Conservation (phyloP, 805 yeast species). For the Pichia manshurica region DNA sequence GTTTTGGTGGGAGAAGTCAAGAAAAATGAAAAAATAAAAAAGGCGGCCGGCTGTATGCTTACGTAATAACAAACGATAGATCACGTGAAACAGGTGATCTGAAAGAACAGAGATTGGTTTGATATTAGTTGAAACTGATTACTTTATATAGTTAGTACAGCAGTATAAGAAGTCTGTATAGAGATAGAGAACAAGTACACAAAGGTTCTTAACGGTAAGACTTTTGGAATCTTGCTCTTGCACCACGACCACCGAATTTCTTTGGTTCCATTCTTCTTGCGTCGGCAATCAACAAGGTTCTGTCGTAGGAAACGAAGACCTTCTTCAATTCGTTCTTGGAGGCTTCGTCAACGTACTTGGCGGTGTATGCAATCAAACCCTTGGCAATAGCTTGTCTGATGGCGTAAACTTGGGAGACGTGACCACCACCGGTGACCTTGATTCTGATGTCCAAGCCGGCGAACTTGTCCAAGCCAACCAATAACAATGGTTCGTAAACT, state of each 20-base stretch:
- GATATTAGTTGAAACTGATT: neutral
- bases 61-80: no score
- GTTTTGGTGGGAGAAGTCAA: neutral
- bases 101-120: neutral
- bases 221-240: constrained; percentile 99
- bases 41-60: no score
- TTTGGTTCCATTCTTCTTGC: constrained; percentile 99
- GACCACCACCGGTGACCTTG: constrained; percentile 99
- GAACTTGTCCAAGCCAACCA: constrained; percentile 98
- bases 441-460: constrained; percentile 98
- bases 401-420: constrained; percentile 99
- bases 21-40: neutral
- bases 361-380: constrained; percentile 99
- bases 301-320: constrained; percentile 95
- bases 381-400: constrained; percentile 99
- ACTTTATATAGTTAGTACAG: neutral
- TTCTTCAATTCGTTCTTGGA: constrained; percentile 99
- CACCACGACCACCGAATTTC: constrained; percentile 99
- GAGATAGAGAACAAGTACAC: neutral
- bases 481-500: constrained; percentile 98
- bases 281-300: constrained; percentile 98
- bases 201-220: constrained; percentile 84
- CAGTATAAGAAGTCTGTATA: neutral
- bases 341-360: constrained; percentile 98
- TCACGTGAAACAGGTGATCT: no score